These are phyloP conservation scores for Triticum timopheevii DNA, from an alignment of 176 grass and related monocot species.

Conservation along the genomic window DNA sequence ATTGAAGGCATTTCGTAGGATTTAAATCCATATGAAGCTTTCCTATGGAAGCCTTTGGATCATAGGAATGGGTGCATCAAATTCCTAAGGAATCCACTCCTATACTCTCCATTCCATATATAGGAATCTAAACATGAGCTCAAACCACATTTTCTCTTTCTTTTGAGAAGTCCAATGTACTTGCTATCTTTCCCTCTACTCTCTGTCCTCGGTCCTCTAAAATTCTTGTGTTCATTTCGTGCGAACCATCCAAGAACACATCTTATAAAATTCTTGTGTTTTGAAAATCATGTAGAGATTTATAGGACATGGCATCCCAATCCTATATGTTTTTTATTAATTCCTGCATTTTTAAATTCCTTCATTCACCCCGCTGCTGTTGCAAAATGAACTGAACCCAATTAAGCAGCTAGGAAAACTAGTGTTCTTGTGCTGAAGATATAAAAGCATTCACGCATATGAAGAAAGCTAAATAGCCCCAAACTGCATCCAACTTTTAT, in stretches of 20 bases:
- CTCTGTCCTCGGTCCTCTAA: not conserved
- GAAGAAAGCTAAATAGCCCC: too few species aligned
- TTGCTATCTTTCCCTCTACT: not conserved
- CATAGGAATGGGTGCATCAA: not conserved
- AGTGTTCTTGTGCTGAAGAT: too few species aligned
- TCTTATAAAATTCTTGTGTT: not conserved
- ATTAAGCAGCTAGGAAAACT: too few species aligned
- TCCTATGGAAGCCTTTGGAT: not conserved
- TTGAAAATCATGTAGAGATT: not conserved
- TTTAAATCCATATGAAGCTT: not conserved
- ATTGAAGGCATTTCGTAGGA: not conserved
- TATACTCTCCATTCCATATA: not conserved
- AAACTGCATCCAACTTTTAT: too few species aligned
- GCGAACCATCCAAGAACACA: not conserved
- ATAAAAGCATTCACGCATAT: too few species aligned
- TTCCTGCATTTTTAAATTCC: too few species aligned
- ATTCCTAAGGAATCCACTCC: not conserved
- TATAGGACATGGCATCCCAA: too few species aligned
- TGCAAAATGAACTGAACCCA: too few species aligned
- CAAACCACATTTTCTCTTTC: not conserved
- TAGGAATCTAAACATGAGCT: not conserved
- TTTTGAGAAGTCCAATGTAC: not conserved
- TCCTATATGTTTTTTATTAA: too few species aligned
- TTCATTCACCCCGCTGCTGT: not conserved
- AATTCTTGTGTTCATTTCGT: not conserved